Conservation (phyloP, 108 stramenopile species). For the Thalassiosira profunda region DNA sequence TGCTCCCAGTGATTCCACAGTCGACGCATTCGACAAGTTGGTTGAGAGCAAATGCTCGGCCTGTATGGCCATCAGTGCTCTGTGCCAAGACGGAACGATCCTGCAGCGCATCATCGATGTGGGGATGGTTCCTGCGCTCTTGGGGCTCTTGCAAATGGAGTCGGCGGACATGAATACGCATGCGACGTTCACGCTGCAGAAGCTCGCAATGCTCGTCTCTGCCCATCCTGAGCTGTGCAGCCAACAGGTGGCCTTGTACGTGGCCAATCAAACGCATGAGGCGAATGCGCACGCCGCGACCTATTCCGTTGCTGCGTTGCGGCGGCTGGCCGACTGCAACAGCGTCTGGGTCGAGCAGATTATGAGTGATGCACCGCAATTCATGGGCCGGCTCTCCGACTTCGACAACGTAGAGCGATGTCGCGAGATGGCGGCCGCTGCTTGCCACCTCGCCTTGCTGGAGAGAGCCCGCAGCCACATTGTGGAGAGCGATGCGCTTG, state of each 20-base stretch:
- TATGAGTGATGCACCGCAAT: constrained; percentile 17
- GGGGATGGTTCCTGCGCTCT: constrained; percentile 27
- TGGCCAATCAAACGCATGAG: constrained; percentile 24
- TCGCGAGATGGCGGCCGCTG: constrained; percentile 70
- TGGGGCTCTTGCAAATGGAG: constrained; percentile 36
- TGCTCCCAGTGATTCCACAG: background rate
- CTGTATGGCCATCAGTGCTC: constrained; percentile 74
- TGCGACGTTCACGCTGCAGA: too few relatives aligned
- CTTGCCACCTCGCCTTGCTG: constrained; percentile 64
- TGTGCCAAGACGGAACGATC: constrained; percentile 38
- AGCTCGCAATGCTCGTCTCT: too few relatives aligned
- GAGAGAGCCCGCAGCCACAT: constrained; percentile 53
- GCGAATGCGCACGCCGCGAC: constrained; percentile 43
- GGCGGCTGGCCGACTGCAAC: constrained; percentile 46
- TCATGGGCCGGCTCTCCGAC: constrained; percentile 26
- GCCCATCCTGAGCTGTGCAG: constrained; percentile 1
- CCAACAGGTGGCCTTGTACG: constrained; percentile 26
- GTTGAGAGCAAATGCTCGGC: constrained; percentile 67
- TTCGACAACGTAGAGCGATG: constrained; percentile 55
- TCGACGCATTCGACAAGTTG: background rate
- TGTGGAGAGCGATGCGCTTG: constrained; percentile 46
- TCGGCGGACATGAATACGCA: constrained; percentile 59
- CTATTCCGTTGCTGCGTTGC: constrained; percentile 68
- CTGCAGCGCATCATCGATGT: constrained; percentile 41
- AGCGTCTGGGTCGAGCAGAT: constrained; percentile 10